Conservation (phyloP, 768 basidiomycete species). For the Hypholoma fasciculare region DNA sequence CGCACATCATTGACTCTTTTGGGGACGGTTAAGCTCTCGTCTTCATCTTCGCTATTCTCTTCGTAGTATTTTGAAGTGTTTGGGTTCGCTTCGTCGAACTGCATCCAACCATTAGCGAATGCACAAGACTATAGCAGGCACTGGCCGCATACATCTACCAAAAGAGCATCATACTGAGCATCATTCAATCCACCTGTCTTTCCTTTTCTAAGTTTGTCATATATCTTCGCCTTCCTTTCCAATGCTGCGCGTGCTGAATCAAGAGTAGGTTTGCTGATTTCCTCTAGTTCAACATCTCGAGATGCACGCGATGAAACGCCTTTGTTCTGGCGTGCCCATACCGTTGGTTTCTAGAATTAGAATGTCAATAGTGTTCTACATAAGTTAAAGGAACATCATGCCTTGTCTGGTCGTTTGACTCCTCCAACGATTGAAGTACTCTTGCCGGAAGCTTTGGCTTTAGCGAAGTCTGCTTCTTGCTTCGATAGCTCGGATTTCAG, state of each 20-base stretch:
- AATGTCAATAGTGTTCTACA: background rate
- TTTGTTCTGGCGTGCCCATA: slow-evolving; percentile 78
- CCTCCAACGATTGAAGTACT: slow-evolving; percentile 57
- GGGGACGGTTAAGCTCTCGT: slow-evolving; percentile 74
- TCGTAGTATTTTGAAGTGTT: slow-evolving; percentile 46
- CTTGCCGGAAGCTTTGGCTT: slow-evolving; percentile 59
- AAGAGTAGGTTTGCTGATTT: slow-evolving; percentile 64
- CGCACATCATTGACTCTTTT: slow-evolving; percentile 30
- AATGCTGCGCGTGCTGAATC: slow-evolving; percentile 72
- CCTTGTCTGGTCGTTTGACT: slow-evolving; percentile 71
- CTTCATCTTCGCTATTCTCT: slow-evolving; percentile 74
- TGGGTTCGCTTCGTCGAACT: slow-evolving; percentile 37
- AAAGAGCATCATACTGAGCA: slow-evolving; percentile 65
- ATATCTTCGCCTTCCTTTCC: slow-evolving; percentile 78
- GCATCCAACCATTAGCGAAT: background rate
- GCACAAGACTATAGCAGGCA: background rate
- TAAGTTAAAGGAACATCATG: slow-evolving; percentile 21
- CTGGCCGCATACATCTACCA: slow-evolving; percentile 71
- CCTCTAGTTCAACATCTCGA: slow-evolving; percentile 73
- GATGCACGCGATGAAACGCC: slow-evolving; percentile 65
- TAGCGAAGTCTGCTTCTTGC: slow-evolving; percentile 57
- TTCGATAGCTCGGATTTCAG: slow-evolving; percentile 74
- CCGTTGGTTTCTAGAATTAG: slow-evolving; percentile 62
- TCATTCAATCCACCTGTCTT: slow-evolving; percentile 78
- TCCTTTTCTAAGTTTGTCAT: slow-evolving; percentile 76